Conservation (phyloP, 2,329 filamentous ascomycete genomes). For the Fonsecaea erecta region DNA sequence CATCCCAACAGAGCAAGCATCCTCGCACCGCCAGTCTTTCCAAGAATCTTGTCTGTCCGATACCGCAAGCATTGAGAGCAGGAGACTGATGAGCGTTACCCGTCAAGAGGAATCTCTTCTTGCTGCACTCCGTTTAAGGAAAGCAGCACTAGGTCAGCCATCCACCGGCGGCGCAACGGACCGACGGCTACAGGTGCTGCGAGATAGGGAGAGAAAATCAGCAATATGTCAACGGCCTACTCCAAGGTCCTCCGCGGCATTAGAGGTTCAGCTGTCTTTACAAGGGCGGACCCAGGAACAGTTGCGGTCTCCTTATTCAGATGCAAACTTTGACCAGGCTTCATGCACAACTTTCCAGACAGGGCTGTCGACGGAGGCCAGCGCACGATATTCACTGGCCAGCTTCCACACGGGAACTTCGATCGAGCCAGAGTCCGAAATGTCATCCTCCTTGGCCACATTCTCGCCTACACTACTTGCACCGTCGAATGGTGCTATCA, state of each 20-base stretch:
- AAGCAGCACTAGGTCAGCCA: constrained; percentile 46
- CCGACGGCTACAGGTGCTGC: constrained; percentile 38
- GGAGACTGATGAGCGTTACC: constrained; percentile 58
- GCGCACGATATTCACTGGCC: constrained; percentile 32
- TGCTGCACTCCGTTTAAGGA: constrained; percentile 56
- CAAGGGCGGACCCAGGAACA: constrained; percentile 9
- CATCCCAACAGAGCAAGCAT: constrained; percentile 26
- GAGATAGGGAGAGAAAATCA: constrained; percentile 9
- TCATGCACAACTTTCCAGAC: constrained; percentile 37
- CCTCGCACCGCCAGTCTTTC: constrained; percentile 26
- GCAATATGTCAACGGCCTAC: constrained; percentile 3
- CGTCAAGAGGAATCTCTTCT: constrained; percentile 58
- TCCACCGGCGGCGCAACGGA: constrained; percentile 42
- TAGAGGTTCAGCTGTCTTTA: constrained; percentile 8
- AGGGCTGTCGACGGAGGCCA: constrained; percentile 27
- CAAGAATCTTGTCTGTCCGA: constrained; percentile 32
- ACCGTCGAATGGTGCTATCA: constrained; percentile 4
- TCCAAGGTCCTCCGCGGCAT: neutral
- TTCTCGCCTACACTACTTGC: constrained; percentile 18
- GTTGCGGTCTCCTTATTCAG: constrained; percentile 12
- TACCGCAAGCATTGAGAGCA: constrained; percentile 41
- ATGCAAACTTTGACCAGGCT: constrained; percentile 26
- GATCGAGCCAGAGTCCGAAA: constrained; percentile 23
- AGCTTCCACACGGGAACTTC: constrained; percentile 32
- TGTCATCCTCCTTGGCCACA: constrained; percentile 13